Conservation (phyloP, 257 asterid species). For the Nicotiana undulata region DNA sequence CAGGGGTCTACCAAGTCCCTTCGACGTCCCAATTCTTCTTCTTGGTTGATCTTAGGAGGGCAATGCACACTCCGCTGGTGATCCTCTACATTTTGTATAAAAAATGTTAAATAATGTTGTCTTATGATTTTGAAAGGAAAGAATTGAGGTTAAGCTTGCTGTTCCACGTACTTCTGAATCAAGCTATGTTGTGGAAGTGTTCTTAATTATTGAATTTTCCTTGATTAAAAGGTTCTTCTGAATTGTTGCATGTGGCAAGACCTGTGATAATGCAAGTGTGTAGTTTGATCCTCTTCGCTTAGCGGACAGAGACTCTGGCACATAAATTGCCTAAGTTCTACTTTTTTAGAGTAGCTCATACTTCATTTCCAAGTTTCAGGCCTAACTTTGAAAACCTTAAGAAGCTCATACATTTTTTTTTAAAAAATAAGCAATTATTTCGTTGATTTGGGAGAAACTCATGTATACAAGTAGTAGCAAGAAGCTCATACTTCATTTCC, state of each 20-base stretch:
- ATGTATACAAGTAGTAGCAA: neutral
- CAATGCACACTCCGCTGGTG: neutral
- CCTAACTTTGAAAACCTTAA: neutral
- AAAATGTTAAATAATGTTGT: neutral
- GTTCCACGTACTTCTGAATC: neutral
- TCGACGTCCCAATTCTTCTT: neutral
- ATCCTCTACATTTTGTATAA: constrained; percentile 2
- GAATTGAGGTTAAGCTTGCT: neutral
- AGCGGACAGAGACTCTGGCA: neutral
- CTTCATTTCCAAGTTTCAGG: neutral
- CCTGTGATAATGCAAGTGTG: neutral
- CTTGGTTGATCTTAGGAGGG: neutral
- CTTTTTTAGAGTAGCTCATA: neutral
- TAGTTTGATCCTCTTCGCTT: neutral
- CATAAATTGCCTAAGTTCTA: neutral
- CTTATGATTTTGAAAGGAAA: neutral
- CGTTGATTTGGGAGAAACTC: neutral
- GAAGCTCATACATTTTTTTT: neutral
- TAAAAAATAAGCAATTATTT: neutral
- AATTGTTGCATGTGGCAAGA: neutral
- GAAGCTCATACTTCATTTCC: neutral
- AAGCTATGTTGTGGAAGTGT: neutral
- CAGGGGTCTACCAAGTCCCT: neutral
- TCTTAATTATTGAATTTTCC: neutral
- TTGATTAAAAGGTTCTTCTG: neutral